A percentile compares a stretch with the other conserved stretches of the same genome.
Evolutionary conservation across 1,284 basidiomycete genomes (phyloP).

Genomic region (Ceratobasidium sp.): DNA sequence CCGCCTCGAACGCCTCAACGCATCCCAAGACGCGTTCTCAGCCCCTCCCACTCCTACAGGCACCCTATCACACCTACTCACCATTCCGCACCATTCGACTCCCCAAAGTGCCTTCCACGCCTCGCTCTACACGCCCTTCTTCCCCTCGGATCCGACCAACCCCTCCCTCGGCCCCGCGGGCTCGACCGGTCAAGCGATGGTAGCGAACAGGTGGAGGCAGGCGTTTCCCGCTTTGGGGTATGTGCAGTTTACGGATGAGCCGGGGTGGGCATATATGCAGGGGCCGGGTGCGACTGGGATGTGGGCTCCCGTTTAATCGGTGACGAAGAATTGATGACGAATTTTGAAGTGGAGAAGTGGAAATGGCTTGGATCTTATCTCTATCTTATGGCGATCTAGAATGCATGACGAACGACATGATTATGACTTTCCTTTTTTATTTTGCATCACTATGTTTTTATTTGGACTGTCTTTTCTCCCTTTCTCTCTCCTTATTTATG

Average conservation of each 20-base stretch:
- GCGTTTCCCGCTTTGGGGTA: conserved; percentile 9
- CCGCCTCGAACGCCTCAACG: conserved; percentile 27
- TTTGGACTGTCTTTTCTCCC: too few relatives aligned
- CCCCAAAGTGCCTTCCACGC: neutral
- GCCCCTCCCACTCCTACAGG: neutral
- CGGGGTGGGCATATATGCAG: neutral
- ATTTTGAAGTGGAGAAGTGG: too few relatives aligned
- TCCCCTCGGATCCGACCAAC: neutral
- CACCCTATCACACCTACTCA: neutral
- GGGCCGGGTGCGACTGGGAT: too few relatives aligned
- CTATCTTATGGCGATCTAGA: too few relatives aligned
- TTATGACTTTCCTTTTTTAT: too few relatives aligned
- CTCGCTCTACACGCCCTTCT: neutral
- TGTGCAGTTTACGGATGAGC: neutral
- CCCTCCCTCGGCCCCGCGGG: neutral
- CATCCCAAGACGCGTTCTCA: neutral
- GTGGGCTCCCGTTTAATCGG: too few relatives aligned
- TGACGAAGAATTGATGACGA: too few relatives aligned
- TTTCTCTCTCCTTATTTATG: too few relatives aligned
- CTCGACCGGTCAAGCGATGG: neutral
- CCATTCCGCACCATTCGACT: neutral
- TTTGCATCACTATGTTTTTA: too few relatives aligned
- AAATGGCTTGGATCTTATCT: too few relatives aligned
- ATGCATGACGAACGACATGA: too few relatives aligned
- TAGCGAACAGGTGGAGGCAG: conserved; percentile 6